These are phyloP conservation scores for Cladophialophora psammophila DNA, from an alignment of 2,329 filamentous ascomycete species.

Conservation along the genomic window DNA sequence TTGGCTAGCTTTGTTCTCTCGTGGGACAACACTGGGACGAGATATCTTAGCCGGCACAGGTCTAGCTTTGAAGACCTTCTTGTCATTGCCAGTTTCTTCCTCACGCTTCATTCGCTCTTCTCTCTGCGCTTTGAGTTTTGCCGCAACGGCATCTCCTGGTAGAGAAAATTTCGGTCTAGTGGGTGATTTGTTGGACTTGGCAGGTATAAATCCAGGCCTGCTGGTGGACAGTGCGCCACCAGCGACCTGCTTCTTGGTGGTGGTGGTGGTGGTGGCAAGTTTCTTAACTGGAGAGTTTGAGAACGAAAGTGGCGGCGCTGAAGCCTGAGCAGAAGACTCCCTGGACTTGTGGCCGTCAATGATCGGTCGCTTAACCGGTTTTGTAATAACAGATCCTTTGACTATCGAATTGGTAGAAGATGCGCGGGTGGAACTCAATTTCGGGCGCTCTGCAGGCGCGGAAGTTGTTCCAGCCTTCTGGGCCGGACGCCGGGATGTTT, in stretches of 20 bases:
- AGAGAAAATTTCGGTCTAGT: slow-evolving; percentile 60
- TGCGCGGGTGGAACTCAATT: slow-evolving; percentile 15
- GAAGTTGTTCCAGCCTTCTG: slow-evolving; percentile 29
- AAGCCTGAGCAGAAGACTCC: slow-evolving; percentile 25
- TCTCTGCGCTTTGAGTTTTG: slow-evolving; percentile 60
- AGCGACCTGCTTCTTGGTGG: slow-evolving; percentile 53
- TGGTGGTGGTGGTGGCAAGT: slow-evolving; percentile 47
- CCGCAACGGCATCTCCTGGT: slow-evolving; percentile 61
- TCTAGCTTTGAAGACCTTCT: slow-evolving; percentile 57
- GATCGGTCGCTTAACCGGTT: slow-evolving; percentile 33
- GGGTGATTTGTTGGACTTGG: slow-evolving; percentile 60
- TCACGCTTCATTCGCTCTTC: slow-evolving; percentile 58
- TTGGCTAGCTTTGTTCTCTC: slow-evolving; percentile 56
- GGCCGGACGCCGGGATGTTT: slow-evolving; percentile 41
- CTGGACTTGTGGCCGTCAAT: slow-evolving; percentile 24
- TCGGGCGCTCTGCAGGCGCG: slow-evolving; percentile 11
- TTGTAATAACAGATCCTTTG: slow-evolving; percentile 25
- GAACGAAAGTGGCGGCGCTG: slow-evolving; percentile 33
- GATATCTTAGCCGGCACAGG: slow-evolving; percentile 48
- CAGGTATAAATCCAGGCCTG: slow-evolving; percentile 57
- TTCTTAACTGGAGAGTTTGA: slow-evolving; percentile 39
- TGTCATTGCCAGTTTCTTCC: slow-evolving; percentile 47
- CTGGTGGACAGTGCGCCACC: slow-evolving; percentile 48
- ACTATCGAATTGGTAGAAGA: slow-evolving; percentile 27
- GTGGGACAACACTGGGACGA: slow-evolving; percentile 45